Percentiles rank a stretch among this genome's conserved stretches.
Evolutionary conservation across 2,329 filamentous ascomycete genomes (phyloP).

Genomic region (Nannizzia gypsea): DNA sequence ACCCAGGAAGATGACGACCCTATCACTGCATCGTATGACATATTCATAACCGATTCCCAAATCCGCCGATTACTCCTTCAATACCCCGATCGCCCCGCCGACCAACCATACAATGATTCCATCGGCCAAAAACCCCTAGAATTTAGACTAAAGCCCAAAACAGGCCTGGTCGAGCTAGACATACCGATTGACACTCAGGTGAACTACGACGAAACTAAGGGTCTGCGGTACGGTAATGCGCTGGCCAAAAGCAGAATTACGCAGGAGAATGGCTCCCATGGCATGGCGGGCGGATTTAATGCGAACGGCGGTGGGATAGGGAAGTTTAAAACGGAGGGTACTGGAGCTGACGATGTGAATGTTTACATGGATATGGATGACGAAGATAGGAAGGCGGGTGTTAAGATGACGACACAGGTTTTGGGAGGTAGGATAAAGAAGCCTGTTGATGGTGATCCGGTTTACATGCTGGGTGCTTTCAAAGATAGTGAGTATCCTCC

Average conservation of each 20-base stretch:
- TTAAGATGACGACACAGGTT: conserved; percentile 63
- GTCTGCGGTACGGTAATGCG: conserved; percentile 68
- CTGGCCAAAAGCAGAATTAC: conserved; percentile 45
- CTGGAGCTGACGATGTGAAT: background rate
- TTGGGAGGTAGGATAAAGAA: conserved; percentile 69
- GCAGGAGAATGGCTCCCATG: conserved; percentile 55
- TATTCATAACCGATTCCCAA: conserved; percentile 69
- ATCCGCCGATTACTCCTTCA: conserved; percentile 70
- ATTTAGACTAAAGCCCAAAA: conserved; percentile 68
- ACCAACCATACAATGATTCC: conserved; percentile 50
- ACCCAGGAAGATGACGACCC: conserved; percentile 45
- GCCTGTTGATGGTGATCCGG: conserved; percentile 55
- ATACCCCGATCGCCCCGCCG: conserved; percentile 58
- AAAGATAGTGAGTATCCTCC: conserved; percentile 50
- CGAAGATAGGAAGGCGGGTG: conserved; percentile 29
- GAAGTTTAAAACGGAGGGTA: conserved; percentile 13
- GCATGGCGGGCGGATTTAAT: conserved; percentile 62
- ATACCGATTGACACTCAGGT: conserved; percentile 61
- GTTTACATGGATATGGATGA: conserved; percentile 13
- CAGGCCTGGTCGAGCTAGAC: conserved; percentile 84
- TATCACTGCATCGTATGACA: conserved; percentile 63
- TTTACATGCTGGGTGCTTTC: conserved; percentile 89
- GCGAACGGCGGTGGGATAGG: conserved; percentile 19
- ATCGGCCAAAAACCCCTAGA: conserved; percentile 50
- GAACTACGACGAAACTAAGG: conserved; percentile 76